A percentile compares a stretch with the other conserved stretches of the same genome.
Conservation (phyloP, 2,329 filamentous ascomycete species). For the Calonectria pseudoreteaudii region DNA sequence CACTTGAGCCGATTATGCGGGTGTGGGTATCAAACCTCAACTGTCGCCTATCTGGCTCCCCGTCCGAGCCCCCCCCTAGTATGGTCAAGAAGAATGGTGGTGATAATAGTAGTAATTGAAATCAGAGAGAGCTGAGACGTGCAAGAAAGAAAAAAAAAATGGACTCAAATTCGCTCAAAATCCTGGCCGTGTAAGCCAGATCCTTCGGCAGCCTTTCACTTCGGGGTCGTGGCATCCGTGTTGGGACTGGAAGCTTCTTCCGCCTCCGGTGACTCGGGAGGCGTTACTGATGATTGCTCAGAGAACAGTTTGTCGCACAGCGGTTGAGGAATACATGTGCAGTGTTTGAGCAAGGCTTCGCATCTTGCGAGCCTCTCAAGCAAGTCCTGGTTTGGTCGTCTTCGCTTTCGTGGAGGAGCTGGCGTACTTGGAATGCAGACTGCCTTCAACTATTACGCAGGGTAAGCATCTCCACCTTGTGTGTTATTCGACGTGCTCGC, state of each 20-base stretch:
- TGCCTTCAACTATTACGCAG: constrained; percentile 35
- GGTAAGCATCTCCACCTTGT: background rate
- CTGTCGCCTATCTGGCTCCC: background rate
- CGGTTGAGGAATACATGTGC: constrained; percentile 36
- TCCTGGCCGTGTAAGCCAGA: background rate
- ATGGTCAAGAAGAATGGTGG: background rate
- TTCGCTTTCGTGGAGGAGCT: constrained; percentile 45
- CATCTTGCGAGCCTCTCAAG: constrained; percentile 41
- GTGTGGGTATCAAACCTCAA: constrained; percentile 1
- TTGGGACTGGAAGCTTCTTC: constrained; percentile 22
- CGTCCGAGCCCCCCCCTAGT: background rate
- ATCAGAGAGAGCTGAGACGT: background rate
- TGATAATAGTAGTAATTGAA: background rate
- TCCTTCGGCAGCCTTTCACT: background rate
- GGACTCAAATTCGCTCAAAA: background rate
- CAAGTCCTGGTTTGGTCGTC: constrained; percentile 44
- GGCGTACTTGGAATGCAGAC: constrained; percentile 39
- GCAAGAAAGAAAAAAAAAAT: background rate
- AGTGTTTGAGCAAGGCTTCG: constrained; percentile 41
- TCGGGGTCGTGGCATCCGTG: background rate
- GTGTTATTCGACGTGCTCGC: background rate
- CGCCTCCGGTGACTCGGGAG: constrained; percentile 20
- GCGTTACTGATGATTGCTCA: constrained; percentile 21
- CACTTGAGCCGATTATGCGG: background rate
- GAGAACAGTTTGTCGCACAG: constrained; percentile 28